phyloP scores from a whole-genome alignment of 352 stramenopile species.

The Plasmopara viticola region DNA sequence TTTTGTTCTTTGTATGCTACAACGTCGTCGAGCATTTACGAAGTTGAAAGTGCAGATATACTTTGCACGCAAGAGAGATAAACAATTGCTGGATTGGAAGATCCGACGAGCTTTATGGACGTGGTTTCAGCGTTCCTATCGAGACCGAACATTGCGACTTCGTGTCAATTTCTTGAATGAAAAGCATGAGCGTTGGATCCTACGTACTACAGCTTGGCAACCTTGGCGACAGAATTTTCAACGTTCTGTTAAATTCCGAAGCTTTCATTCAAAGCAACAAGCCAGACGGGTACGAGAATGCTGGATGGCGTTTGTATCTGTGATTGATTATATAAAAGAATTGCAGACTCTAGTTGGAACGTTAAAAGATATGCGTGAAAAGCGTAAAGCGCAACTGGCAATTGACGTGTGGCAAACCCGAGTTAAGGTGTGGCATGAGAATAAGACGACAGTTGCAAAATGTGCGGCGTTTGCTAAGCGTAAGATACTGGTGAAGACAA shows the following conservation, averaged over 20 bases:
- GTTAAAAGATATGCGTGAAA: constrained; percentile 7
- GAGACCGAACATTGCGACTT: constrained; percentile 11
- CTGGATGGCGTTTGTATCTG: constrained; percentile 15
- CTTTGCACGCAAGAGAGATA: constrained; percentile 5
- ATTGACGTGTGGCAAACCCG: constrained; percentile 10
- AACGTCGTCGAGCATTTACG: constrained; percentile 12
- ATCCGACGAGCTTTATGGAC: constrained; percentile 14
- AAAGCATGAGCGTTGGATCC: constrained; percentile 11
- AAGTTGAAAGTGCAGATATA: constrained; percentile 1
- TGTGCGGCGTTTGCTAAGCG: constrained; percentile 4
- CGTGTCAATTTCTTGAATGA: constrained; percentile 19
- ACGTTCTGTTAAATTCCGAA: background rate
- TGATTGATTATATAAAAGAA: constrained; percentile 9
- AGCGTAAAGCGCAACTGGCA: constrained; percentile 1
- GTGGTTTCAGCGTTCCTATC: constrained; percentile 16
- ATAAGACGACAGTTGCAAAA: background rate
- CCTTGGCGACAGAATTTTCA: constrained; percentile 12
- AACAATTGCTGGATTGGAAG: constrained; percentile 14
- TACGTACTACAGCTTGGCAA: constrained; percentile 9
- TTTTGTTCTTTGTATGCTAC: constrained; percentile 9
- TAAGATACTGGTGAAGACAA: constrained; percentile 1
- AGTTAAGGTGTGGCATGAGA: background rate
- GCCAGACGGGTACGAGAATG: background rate
- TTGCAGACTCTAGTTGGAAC: constrained; percentile 4
- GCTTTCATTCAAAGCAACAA: constrained; percentile 6